phyloP scores from a whole-genome alignment of 2,329 filamentous ascomycete species.

The Penicillium polonicum region DNA sequence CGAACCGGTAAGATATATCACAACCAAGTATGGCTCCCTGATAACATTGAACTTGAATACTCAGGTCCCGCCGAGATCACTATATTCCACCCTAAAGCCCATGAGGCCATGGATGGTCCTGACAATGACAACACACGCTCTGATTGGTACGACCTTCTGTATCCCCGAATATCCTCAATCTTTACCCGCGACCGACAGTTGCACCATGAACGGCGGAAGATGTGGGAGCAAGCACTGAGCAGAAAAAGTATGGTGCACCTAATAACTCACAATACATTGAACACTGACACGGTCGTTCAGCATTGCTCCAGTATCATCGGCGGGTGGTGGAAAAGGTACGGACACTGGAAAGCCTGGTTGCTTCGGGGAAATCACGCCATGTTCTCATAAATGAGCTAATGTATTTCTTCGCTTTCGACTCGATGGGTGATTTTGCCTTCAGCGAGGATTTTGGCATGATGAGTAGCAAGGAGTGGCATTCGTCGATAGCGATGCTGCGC shows the following conservation, averaged over 20 bases:
- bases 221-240: slow-evolving; percentile 9
- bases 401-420: slow-evolving; percentile 40
- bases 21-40: background rate
- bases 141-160: slow-evolving; percentile 13
- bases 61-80: slow-evolving; percentile 11
- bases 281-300: background rate
- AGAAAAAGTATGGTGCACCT: background rate
- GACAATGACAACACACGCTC: slow-evolving; percentile 9
- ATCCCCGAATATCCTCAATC: slow-evolving; percentile 12
- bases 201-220: slow-evolving; percentile 8
- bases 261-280: rapidly evolving
- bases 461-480: slow-evolving; percentile 13
- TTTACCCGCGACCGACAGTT: slow-evolving; percentile 9
- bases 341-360: background rate
- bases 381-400: slow-evolving; percentile 11
- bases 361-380: background rate
- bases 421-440: slow-evolving; percentile 47
- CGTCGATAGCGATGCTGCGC: slow-evolving; percentile 16
- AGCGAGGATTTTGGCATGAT: slow-evolving; percentile 41
- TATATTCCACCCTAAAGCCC: slow-evolving; percentile 8
- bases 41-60: background rate
- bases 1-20: background rate
- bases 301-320: background rate
- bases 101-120: slow-evolving; percentile 12
- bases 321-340: background rate